Conservation (phyloP, 2,329 filamentous ascomycete genomes). For the Xylariaceae sp. region DNA sequence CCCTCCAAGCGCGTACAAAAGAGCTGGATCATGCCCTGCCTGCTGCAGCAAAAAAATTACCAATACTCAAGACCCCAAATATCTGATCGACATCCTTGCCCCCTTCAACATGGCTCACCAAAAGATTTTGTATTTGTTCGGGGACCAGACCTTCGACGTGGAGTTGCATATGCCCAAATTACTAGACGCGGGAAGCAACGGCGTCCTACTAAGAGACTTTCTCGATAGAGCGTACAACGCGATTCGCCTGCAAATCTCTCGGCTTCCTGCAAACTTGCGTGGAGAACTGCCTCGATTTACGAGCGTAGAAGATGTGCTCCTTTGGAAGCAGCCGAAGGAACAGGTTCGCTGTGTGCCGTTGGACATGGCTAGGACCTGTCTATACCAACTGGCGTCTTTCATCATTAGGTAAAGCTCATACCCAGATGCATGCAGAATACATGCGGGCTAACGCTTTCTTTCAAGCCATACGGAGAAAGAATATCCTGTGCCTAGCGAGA, state of each 20-base stretch:
- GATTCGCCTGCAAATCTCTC: not conserved
- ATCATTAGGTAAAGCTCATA: too few relatives aligned
- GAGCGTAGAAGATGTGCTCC: not conserved
- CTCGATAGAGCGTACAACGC: constrained; percentile 3
- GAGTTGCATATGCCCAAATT: not conserved
- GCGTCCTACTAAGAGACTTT: not conserved
- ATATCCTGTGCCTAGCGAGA: too few relatives aligned
- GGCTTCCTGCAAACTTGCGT: not conserved
- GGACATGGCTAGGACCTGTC: constrained; percentile 32
- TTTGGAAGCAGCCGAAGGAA: constrained; percentile 29
- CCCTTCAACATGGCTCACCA: too few relatives aligned
- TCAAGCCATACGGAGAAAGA: too few relatives aligned
- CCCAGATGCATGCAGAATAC: too few relatives aligned
- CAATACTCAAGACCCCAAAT: too few relatives aligned
- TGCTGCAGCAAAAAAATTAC: too few relatives aligned
- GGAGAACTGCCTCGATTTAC: constrained; percentile 2
- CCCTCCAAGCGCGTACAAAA: too few relatives aligned
- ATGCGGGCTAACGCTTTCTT: too few relatives aligned
- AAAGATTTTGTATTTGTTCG: constrained; percentile 10
- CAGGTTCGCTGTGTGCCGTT: constrained; percentile 28
- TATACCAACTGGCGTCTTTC: constrained; percentile 30
- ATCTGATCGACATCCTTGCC: too few relatives aligned
- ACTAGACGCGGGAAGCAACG: not conserved
- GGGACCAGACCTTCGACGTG: constrained; percentile 11
- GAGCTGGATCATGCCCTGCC: too few relatives aligned